Evolutionary conservation across 495 filamentous ascomycete species (phyloP), one percentile per base, ranked within the genome.

Genomic region (Podospora comata): DNA sequence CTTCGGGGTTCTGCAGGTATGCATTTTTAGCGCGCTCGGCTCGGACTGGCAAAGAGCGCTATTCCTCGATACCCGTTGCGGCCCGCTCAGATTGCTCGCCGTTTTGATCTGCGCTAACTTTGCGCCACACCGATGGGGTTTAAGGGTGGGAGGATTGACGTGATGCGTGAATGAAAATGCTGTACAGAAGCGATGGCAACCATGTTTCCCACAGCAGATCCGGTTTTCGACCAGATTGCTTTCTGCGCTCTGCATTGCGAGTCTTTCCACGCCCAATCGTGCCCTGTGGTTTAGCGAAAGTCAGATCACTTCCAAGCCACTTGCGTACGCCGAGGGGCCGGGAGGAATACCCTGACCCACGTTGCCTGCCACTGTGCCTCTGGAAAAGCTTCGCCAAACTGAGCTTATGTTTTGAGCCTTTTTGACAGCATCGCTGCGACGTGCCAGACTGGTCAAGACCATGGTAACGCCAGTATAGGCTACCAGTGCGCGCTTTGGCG

Each of bases 251-350:
- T 26, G 23, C 55, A 26, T 48, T 48, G 9, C 15, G 9, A 48
- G 39, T 13, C 5, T 11, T 48, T 13, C 15, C 55, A 26, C 1
- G 23, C 23, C 55, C 55, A 58, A 58, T 58, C 18, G 55, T 20
- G 55, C 55, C 18, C 55, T 26, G 9, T 23, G 3, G 19, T 20
- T 58, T 20, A 58, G 55, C 55, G 55, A 58, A 26, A 11, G 55
- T 58, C 55, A 58, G 55, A 20, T 58, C 55, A 58, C 23, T 19
- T 7, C 55, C 55, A 58, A 48, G 55, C 55, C 55, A 58, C 55
- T 58, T 58, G 55, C 55, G 55, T 58, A 58, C n/a, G 55, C 55
- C 55, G n/a, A 58, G 55, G 23, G n/a, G n/a, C 39, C 39, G 39
- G 39, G 39, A 48, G 13, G 55, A 9, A 20, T 58, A 58, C 55